phyloP scores from a whole-genome alignment of 2,329 filamentous ascomycete species.

The Aschersonia sp. region DNA sequence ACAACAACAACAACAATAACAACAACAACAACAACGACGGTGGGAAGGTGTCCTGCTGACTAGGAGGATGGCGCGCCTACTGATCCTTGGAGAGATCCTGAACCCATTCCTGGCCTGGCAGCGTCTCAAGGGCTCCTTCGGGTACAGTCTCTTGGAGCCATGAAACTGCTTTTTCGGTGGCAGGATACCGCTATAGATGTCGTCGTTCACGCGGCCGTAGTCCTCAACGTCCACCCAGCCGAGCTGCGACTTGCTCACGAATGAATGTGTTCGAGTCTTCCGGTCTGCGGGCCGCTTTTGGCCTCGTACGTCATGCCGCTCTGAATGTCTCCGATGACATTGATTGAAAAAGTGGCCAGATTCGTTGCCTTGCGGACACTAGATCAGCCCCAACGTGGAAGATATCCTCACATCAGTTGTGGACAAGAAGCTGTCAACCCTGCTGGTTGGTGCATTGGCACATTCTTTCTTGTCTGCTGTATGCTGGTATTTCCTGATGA shows the following conservation, averaged over 20 bases:
- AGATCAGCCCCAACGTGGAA: too few species aligned
- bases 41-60: too few species aligned
- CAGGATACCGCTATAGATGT: constrained; percentile 9
- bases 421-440: too few species aligned
- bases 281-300: constrained; percentile 5
- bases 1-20: too few species aligned
- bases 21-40: too few species aligned
- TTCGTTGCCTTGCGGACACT: background rate
- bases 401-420: too few species aligned
- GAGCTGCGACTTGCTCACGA: constrained; percentile 4
- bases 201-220: constrained; percentile 7
- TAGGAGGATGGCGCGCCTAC: too few species aligned
- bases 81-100: background rate
- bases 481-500: too few species aligned
- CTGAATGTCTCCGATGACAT: constrained; percentile 17
- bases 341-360: constrained; percentile 6
- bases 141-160: constrained; percentile 11
- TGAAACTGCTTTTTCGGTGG: constrained; percentile 16
- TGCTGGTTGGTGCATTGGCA: too few species aligned
- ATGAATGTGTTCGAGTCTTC: constrained; percentile 8
- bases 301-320: constrained; percentile 13
- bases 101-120: constrained; percentile 18
- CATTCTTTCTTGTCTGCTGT: too few species aligned
- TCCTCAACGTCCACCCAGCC: constrained; percentile 9
- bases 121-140: constrained; percentile 6